Base-by-base conservation (phyloP, 805 yeast species). In the Ogataea nakhonphanomensis region DNA sequence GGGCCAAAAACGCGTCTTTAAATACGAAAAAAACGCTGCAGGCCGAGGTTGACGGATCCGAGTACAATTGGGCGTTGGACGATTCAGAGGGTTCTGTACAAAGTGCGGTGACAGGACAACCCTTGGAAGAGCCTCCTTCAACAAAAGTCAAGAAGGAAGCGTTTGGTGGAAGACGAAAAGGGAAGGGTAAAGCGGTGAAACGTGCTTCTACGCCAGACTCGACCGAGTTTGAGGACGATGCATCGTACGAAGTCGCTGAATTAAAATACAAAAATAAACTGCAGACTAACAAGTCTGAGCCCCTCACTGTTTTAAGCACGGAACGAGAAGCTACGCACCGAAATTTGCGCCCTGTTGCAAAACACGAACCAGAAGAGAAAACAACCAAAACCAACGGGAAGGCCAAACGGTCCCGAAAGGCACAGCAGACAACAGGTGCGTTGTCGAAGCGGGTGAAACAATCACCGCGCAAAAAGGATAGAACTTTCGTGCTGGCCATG, bases 61-160 rank as follows among this genome's bases (percentile, higher is more conserved):
- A 25, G 21, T 13, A 24, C 7, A 17, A 36, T n/a, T 36, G 42
- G 35, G 39, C 27, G 23, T 76, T 79, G 61, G 58, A 66, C 14
- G 93, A 86, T 51, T 89, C 90, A 2, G 70, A 68, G 12, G 58
- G 70, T 25, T 73, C 77, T 1, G 73, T 69, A 26, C 78, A 83
- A 0, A 58, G 65, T 8, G 79, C 85, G 30, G 77, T 78, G 27
- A 81, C 91, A 0, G 96, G 96, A 2, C 68, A 78, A 29, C 83
- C 93, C 3, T 61, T 88, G 39, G 86, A 78, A 48, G 70, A 76
- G n/a, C 70, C 71, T 5, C 96, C 96, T 7, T 74, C 78, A 12
- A 61, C 68, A 3, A 81, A 76, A 52, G 64, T 76, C 26, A 76
- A 73, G 53, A 76, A 72, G 46, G 84, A 78, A 33, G 66, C 78